These are phyloP conservation scores for Tilletia horrida DNA, from an alignment of 1,284 basidiomycete species.

Conservation along the genomic window DNA sequence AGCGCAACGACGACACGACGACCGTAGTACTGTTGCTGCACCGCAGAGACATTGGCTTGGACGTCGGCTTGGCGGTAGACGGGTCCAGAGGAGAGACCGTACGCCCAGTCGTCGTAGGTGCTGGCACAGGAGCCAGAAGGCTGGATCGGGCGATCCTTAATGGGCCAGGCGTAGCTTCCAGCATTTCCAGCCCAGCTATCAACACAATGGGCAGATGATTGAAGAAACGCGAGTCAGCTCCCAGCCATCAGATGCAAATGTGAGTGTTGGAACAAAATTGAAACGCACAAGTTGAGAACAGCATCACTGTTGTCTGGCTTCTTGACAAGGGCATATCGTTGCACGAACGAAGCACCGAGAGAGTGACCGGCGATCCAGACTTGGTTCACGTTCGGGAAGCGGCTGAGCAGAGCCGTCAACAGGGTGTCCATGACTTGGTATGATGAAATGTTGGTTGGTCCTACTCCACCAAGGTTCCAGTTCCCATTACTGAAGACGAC, in stretches of 20 bases:
- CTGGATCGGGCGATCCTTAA: conserved; percentile 17
- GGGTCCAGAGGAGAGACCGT: conserved; percentile 21
- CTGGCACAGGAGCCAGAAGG: conserved; percentile 14
- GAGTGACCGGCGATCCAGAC: conserved; percentile 19
- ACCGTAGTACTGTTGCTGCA: conserved; percentile 13
- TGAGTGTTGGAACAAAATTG: not conserved
- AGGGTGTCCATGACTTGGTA: conserved; percentile 19
- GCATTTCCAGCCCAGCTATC: conserved; percentile 32
- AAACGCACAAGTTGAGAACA: conserved; percentile 20
- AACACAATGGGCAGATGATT: not conserved
- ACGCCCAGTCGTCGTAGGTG: conserved; percentile 24
- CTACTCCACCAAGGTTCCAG: conserved; percentile 16
- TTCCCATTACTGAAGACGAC: conserved; percentile 16
- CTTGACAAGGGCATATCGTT: conserved; percentile 16
- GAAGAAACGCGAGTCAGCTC: not conserved
- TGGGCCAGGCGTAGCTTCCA: conserved; percentile 27
- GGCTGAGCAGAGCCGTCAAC: not conserved
- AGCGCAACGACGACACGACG: conserved; percentile 17
- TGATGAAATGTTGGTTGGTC: not conserved
- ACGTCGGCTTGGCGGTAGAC: conserved; percentile 19
- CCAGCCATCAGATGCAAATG: not conserved
- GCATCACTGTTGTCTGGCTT: conserved; percentile 17
- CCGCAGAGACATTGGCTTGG: conserved; percentile 7
- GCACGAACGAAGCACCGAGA: conserved; percentile 3
- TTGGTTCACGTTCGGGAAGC: conserved; percentile 18